Conservation (phyloP, 2,329 filamentous ascomycete species). For the Aspergillus versicolor region DNA sequence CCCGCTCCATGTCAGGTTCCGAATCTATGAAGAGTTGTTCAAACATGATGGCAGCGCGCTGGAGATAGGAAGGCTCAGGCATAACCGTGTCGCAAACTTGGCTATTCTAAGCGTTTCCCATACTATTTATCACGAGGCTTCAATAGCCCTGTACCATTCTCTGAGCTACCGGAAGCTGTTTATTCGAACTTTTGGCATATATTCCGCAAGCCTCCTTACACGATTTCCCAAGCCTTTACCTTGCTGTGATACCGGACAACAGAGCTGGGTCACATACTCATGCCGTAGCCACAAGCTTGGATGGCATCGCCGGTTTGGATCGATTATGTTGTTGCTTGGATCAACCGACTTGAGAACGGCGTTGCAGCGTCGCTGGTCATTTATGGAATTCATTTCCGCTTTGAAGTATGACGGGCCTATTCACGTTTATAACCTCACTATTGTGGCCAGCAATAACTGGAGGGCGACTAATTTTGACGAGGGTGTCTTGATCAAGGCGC, state of each 20-base stretch:
- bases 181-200: conserved; percentile 13
- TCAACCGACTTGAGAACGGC: conserved; percentile 11
- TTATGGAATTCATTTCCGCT: conserved; percentile 14
- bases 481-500: conserved; percentile 13
- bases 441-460: conserved; percentile 19
- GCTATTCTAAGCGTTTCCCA: conserved; percentile 19
- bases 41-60: conserved; percentile 8
- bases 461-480: conserved; percentile 18
- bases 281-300: conserved; percentile 6
- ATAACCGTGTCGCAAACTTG: conserved; percentile 6
- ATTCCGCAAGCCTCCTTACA: conserved; percentile 13
- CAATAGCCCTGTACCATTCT: conserved; percentile 17
- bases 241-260: conserved; percentile 9
- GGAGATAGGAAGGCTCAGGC: conserved; percentile 14
- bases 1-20: conserved; percentile 15
- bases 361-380: conserved; percentile 15
- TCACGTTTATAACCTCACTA: conserved; percentile 11
- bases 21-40: conserved; percentile 16
- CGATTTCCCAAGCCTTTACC: conserved; percentile 9
- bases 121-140: conserved; percentile 20
- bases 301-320: conserved; percentile 12
- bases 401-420: conserved; percentile 12
- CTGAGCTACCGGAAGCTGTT: conserved; percentile 17
- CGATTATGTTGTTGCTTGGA: conserved; percentile 16
- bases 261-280: conserved; percentile 4